phyloP scores from a whole-genome alignment of 1,284 basidiomycete genomes.

The Lentinula novae-zelandiae region DNA sequence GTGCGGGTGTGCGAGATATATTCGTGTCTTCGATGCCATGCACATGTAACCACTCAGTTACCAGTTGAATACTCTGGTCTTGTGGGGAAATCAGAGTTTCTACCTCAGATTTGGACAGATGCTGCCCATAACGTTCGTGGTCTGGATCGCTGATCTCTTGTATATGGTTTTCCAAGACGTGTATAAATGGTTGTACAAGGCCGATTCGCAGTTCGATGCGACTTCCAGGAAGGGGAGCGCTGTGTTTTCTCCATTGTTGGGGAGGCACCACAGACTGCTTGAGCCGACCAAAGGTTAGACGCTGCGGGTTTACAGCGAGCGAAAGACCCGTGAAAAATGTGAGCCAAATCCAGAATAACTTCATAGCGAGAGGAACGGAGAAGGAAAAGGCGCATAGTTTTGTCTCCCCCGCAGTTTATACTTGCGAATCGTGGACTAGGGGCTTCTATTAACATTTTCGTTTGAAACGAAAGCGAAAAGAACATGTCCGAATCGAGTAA shows the following conservation, averaged over 20 bases:
- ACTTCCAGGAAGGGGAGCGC: constrained; percentile 42
- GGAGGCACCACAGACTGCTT: constrained; percentile 45
- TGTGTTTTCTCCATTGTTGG: constrained; percentile 45
- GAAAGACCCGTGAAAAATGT: background rate
- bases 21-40: constrained; percentile 46
- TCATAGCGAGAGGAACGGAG: background rate
- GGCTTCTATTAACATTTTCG: background rate
- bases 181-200: constrained; percentile 63
- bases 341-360: background rate
- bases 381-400: background rate
- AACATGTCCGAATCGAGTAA: background rate
- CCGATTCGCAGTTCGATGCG: constrained; percentile 58
- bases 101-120: constrained; percentile 64
- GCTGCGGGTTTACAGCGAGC: background rate
- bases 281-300: constrained; percentile 16
- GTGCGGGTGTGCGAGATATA: constrained; percentile 52
- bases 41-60: constrained; percentile 61
- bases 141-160: constrained; percentile 65
- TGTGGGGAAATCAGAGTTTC: constrained; percentile 58
- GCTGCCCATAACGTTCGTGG: constrained; percentile 61
- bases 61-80: constrained; percentile 45
- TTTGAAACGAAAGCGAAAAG: background rate
- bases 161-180: constrained; percentile 54
- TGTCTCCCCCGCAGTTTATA: background rate
- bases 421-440: background rate